Evolutionary conservation across 306 rosid species (phyloP).

Genomic region (Coriaria nepalensis): DNA sequence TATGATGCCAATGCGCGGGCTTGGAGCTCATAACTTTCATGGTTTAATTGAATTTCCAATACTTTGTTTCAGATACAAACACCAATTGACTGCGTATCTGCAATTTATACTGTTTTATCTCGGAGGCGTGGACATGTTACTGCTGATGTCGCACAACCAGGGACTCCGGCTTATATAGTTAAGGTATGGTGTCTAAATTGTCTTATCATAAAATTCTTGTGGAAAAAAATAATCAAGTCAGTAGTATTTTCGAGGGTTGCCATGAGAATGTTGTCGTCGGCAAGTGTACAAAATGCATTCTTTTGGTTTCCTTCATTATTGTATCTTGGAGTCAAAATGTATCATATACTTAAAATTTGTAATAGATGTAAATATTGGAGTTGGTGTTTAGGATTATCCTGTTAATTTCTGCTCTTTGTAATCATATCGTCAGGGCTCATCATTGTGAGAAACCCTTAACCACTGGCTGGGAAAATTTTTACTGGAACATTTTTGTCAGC

Average conservation of each 20-base stretch:
- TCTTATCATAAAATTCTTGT: neutral
- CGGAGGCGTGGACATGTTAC: conserved; percentile 99
- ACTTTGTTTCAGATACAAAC: conserved; percentile 77
- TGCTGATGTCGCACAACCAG: conserved; percentile 99
- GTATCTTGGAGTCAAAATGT: too few relatives aligned
- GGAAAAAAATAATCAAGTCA: conserved; percentile 1
- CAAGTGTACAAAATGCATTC: neutral
- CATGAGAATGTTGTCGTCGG: neutral
- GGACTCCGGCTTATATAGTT: conserved; percentile 85
- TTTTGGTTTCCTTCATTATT: neutral
- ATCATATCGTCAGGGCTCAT: too few relatives aligned
- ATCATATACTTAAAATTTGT: too few relatives aligned
- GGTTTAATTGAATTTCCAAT: conserved; percentile 11
- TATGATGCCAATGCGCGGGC: neutral
- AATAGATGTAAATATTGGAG: too few relatives aligned
- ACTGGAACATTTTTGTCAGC: too few relatives aligned
- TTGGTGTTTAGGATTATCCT: too few relatives aligned
- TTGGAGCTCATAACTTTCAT: conserved; percentile 7
- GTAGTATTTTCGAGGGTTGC: conserved; percentile 1
- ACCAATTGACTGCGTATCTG: conserved; percentile 94
- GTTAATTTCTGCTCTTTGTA: too few relatives aligned
- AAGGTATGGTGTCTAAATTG: conserved; percentile 45
- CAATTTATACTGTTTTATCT: conserved; percentile 92
- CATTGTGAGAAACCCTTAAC: too few relatives aligned
- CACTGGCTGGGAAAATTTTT: too few relatives aligned